Base-by-base conservation (phyloP, 179 eudicot species). In the Actinidia chinensis region DNA sequence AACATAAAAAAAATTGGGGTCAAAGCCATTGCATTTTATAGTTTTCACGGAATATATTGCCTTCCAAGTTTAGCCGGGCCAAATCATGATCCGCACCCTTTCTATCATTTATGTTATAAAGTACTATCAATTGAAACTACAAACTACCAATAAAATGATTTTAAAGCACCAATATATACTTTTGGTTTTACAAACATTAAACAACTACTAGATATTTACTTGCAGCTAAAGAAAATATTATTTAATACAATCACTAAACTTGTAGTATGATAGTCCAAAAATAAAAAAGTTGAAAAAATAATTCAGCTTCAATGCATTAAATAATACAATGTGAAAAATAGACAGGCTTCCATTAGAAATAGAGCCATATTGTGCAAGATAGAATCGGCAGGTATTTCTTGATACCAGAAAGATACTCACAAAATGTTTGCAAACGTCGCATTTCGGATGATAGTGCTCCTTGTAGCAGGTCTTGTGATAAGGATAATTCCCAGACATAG, bases 381-480 rank as follows among this genome's bases (percentile, higher is more conserved):
- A 63, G 58, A 73, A 40, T 61, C 18, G 58, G 52, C 61, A 68
- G 72, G 15, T 70, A 67, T 71, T 43, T 78, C 68, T 76, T 46
- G 67, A 60, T 46, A 73, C 56, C 14, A 33, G 12, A 42, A 42
- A 79, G 75, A 66, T 63, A 89, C 98, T 92, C 80, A 93, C 98
- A 85, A 89, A 89, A 79, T 89, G 86, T 68, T 84, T 88, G 86
- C 98, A 93, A 70, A 93, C 89, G 68, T 92, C 97, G 72, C 97
- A 93, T 83, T 93, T 92, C 52, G 98, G 98, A 83, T 92, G 95
- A 83, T 90, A 85, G 69, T 85, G 88, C 76, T 92, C 97, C 87
- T 88, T 92, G 91, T 93, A 92, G 89, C 98, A 93, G 73, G 87
- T 63, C 78, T 87, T 90, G 83, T 93, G 98, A 86, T 90, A 93